These are phyloP conservation scores for Russula compacta DNA, from an alignment of 768 basidiomycete species.

Conservation along the genomic window DNA sequence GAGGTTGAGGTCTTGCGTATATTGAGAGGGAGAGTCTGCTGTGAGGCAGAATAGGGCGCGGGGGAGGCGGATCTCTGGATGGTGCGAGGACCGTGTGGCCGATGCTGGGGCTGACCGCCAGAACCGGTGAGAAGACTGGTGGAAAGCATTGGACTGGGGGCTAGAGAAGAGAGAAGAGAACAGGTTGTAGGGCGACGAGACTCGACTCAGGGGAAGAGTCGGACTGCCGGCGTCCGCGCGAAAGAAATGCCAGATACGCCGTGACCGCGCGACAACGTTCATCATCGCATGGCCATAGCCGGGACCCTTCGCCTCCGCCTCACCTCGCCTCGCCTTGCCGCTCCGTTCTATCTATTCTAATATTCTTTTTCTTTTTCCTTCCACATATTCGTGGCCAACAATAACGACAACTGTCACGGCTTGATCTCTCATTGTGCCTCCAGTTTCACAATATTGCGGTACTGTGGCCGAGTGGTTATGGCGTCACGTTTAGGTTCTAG, in stretches of 20 bases:
- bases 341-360: too few species aligned
- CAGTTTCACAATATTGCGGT: constrained; percentile 23
- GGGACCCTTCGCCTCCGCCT: not conserved
- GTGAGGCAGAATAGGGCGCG: constrained; percentile 24
- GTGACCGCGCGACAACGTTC: not conserved
- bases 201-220: not conserved
- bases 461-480: constrained; percentile 55
- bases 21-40: constrained; percentile 33
- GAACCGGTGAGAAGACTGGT: constrained; percentile 14
- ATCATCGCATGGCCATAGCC: not conserved
- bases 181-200: too few species aligned
- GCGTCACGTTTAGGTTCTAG: constrained; percentile 45
- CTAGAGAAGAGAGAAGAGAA: not conserved
- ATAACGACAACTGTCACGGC: not conserved
- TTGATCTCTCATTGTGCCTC: not conserved
- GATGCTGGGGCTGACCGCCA: constrained; percentile 24
- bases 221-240: constrained; percentile 7
- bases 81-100: constrained; percentile 46
- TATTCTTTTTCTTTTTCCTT: too few species aligned
- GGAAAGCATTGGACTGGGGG: not conserved
- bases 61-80: constrained; percentile 37
- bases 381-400: not conserved
- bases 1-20: constrained; percentile 31
- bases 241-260: not conserved
- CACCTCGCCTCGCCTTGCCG: too few species aligned